Evolutionary conservation across 495 filamentous ascomycete species (phyloP), one percentile per base, ranked within the genome.

Genomic region (Podospora pseudopauciseta): DNA sequence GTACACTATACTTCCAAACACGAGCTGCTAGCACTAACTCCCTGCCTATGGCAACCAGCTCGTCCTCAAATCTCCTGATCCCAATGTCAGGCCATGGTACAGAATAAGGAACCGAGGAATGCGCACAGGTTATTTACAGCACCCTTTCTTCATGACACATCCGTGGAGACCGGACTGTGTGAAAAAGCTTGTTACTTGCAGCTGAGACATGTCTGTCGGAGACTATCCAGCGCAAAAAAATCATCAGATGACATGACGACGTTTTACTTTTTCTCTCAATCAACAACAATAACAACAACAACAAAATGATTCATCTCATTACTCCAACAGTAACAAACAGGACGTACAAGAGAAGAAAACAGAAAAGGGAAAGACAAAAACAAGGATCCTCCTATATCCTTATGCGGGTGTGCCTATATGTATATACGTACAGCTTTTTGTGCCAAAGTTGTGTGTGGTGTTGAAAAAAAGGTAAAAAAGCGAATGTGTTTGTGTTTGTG

Each of bases 271-370:
- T 23, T 23, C 23, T 32, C 30, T 32, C 30, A 32, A 32, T 32
- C 30, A 32, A 32, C 30, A 32, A 5, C 30, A 32, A 39, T 1
- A 39, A 4, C 2, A 39, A 39, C 11, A 39, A 39, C 11, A 0
- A 6, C 34, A 39, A 39, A 39, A 6, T 39, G 23, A 1, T 23
- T 49, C 39, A 6, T 49, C 11, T 30, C 32, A 56, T 63, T 44
- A 54, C 44, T 5, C 58, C 19, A 53, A 23, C 53, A 57, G 61
- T 6, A 61, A 64, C 69, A 62, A 57, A 65, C 54, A 20, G 13
- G 18, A 57, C 19, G 68, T 20, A 34, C 65, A 67, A 63, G 66
- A 59, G 56, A 69, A 73, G 65, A 72, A 73, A 67, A 71, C 19
- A 65, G 70, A 65, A 61, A 54, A 65, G 65, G 59, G 56, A 54